Percentiles rank a stretch among this genome's conserved stretches.
phyloP scores from a whole-genome alignment of 768 basidiomycete species.

The Podaxis mareebaensis region DNA sequence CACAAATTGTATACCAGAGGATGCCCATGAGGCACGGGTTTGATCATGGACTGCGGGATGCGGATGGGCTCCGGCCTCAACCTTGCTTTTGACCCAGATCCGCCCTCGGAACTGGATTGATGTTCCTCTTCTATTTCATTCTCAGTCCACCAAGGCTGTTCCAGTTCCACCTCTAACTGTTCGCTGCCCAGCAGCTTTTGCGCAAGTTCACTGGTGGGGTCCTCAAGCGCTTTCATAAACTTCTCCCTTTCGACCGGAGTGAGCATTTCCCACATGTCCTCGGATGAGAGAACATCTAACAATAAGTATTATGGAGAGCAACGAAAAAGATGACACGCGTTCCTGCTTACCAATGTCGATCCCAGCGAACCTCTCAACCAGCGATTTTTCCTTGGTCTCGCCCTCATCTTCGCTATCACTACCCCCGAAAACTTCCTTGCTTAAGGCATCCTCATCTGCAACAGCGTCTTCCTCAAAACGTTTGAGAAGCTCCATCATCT shows the following conservation, averaged over 20 bases:
- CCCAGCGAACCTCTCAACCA: slow-evolving; percentile 51
- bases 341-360: slow-evolving; percentile 61
- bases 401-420: slow-evolving; percentile 35
- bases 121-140: slow-evolving; percentile 3
- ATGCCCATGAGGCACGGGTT: slow-evolving; percentile 35
- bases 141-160: slow-evolving; percentile 71
- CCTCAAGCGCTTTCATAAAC: slow-evolving; percentile 58
- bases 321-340: neutral
- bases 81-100: neutral
- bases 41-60: slow-evolving; percentile 47
- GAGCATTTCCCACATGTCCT: slow-evolving; percentile 62
- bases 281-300: slow-evolving; percentile 55
- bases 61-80: slow-evolving; percentile 42
- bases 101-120: neutral
- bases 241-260: slow-evolving; percentile 57
- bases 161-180: slow-evolving; percentile 49
- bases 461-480: slow-evolving; percentile 66
- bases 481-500: slow-evolving; percentile 71
- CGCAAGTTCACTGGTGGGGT: slow-evolving; percentile 64
- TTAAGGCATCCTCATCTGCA: slow-evolving; percentile 27
- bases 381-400: slow-evolving; percentile 36
- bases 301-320: neutral
- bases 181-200: slow-evolving; percentile 59
- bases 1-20: slow-evolving; percentile 69
- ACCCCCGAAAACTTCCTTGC: slow-evolving; percentile 23